Conservation (phyloP, 768 basidiomycete genomes). For the Macrolepiota dolichaula region DNA sequence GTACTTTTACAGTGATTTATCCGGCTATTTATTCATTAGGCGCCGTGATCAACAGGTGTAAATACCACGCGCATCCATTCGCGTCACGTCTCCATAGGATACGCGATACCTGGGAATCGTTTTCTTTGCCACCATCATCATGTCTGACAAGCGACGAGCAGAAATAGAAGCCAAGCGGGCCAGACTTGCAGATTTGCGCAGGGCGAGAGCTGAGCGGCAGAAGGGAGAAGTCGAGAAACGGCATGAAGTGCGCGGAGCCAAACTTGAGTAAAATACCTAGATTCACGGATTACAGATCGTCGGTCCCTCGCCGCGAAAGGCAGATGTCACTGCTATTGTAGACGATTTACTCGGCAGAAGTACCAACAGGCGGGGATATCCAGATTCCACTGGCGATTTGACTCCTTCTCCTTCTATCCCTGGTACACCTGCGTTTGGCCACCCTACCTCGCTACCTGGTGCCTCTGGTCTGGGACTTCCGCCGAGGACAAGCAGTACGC, state of each 20-base stretch:
- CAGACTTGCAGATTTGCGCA: slow-evolving; percentile 81
- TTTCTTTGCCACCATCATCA: slow-evolving; percentile 13
- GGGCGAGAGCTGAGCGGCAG: slow-evolving; percentile 70
- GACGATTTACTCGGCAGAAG: slow-evolving; percentile 49
- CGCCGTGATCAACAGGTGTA: slow-evolving; percentile 9
- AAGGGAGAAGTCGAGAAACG: slow-evolving; percentile 47
- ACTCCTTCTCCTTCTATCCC: slow-evolving; percentile 74
- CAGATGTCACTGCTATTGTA: slow-evolving; percentile 72
- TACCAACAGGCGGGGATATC: slow-evolving; percentile 30
- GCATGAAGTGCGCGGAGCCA: slow-evolving; percentile 27
- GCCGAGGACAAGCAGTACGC: slow-evolving; percentile 60
- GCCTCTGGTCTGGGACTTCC: slow-evolving; percentile 35
- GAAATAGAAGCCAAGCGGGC: slow-evolving; percentile 91
- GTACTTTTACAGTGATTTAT: too few relatives aligned
- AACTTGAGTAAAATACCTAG: neutral
- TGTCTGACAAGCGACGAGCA: slow-evolving; percentile 69
- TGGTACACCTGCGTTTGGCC: slow-evolving; percentile 57
- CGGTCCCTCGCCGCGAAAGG: slow-evolving; percentile 34
- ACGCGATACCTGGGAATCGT: neutral
- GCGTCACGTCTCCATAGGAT: neutral
- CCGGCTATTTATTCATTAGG: neutral
- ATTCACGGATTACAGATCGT: slow-evolving; percentile 1
- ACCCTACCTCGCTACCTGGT: slow-evolving; percentile 32
- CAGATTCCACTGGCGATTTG: slow-evolving; percentile 55
- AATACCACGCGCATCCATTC: neutral